Percentiles rank a stretch among this genome's conserved stretches.
These are phyloP conservation scores for Aureobasidium namibiae DNA, from an alignment of 2,329 filamentous ascomycete species.

Conservation along the genomic window DNA sequence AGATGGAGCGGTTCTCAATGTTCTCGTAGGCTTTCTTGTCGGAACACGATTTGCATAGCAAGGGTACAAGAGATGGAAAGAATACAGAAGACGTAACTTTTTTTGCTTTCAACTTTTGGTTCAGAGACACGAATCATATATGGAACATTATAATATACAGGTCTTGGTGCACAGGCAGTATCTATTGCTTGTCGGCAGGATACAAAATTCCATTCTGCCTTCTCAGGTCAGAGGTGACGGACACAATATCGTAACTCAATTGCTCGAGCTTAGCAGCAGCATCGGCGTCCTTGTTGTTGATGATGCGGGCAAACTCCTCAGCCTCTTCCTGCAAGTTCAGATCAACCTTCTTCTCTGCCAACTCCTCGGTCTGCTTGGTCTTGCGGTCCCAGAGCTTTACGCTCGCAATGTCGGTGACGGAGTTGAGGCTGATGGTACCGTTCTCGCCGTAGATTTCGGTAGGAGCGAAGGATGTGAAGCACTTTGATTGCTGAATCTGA, in stretches of 20 bases:
- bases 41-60: not conserved
- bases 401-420: slow-evolving; percentile 37
- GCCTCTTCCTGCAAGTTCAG: slow-evolving; percentile 42
- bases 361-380: slow-evolving; percentile 34
- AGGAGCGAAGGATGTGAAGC: slow-evolving; percentile 36
- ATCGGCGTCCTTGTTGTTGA: slow-evolving; percentile 31
- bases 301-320: slow-evolving; percentile 36
- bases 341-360: slow-evolving; percentile 32
- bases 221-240: slow-evolving; percentile 36
- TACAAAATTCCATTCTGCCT: slow-evolving; percentile 36
- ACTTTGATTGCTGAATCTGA: slow-evolving; percentile 36
- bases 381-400: slow-evolving; percentile 35
- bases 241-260: slow-evolving; percentile 34
- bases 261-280: slow-evolving; percentile 32
- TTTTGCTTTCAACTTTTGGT: not conserved
- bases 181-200: slow-evolving; percentile 14
- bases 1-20: not conserved
- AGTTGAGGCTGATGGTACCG: slow-evolving; percentile 37
- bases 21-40: not conserved
- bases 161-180: not conserved
- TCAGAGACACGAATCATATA: not conserved
- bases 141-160: not conserved
- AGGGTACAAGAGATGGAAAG: not conserved
- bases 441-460: slow-evolving; percentile 42
- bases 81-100: not conserved